Evolutionary conservation across 768 basidiomycete genomes (phyloP).

Genomic region (Tulasnella sp.): DNA sequence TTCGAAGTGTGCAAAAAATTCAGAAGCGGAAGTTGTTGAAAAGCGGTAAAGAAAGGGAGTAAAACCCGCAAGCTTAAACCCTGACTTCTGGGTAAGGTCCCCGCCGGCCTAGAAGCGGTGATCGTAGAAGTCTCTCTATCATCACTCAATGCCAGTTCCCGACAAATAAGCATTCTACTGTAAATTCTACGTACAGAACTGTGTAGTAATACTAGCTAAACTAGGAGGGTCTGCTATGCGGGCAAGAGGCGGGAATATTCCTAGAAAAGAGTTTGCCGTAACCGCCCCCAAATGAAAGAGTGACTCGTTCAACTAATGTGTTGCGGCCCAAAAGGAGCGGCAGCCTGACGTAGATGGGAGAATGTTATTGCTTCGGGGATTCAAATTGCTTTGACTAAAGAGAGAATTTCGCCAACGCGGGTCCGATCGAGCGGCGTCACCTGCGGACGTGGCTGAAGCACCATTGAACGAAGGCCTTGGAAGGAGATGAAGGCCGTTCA

Average conservation of each 20-base stretch:
- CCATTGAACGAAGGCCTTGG: neutral
- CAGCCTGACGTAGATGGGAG: neutral
- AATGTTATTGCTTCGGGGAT: neutral
- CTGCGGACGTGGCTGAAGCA: neutral
- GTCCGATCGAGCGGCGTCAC: neutral
- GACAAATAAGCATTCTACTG: neutral
- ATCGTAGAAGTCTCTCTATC: neutral
- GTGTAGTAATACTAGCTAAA: slow-evolving; percentile 1
- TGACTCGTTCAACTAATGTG: neutral
- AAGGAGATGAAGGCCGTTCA: neutral
- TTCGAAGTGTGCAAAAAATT: neutral
- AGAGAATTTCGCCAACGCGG: neutral
- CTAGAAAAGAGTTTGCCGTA: neutral
- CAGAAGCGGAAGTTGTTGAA: slow-evolving; percentile 1
- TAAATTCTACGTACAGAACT: neutral
- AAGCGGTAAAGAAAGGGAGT: neutral
- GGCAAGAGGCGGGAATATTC: neutral
- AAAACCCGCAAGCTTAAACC: neutral
- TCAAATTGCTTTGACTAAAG: neutral
- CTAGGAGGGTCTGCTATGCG: neutral
- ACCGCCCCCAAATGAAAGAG: slow-evolving; percentile 1
- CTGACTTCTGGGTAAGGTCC: neutral
- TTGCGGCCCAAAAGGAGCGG: neutral
- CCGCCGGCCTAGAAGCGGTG: slow-evolving; percentile 1
- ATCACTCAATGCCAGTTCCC: neutral